phyloP scores from a whole-genome alignment of 805 yeast species.

The Lipomyces starkeyi region DNA sequence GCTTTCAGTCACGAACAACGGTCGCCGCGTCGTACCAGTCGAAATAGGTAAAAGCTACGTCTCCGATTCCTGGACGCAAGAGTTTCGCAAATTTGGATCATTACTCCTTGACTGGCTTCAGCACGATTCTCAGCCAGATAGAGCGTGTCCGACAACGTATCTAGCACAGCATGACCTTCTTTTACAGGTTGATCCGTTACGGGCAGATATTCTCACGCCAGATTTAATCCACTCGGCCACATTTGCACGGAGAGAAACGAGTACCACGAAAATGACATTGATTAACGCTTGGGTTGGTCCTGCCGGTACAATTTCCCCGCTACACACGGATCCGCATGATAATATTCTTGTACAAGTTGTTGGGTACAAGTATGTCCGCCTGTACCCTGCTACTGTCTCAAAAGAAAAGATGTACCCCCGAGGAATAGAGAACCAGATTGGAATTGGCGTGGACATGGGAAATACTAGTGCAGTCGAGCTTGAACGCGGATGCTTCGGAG shows the following conservation, averaged over 20 bases:
- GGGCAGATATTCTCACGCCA: constrained; percentile 38
- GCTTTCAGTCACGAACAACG: constrained; percentile 30
- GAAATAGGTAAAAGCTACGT: constrained; percentile 40
- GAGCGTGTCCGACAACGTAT: constrained; percentile 5
- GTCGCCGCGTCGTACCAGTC: constrained; percentile 40
- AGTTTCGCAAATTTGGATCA: constrained; percentile 31
- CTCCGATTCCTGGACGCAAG: constrained; percentile 38
- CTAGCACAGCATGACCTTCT: constrained; percentile 41
- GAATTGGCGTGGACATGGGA: constrained; percentile 27
- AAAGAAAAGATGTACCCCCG: constrained; percentile 32
- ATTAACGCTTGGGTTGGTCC: constrained; percentile 43
- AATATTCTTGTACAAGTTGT: constrained; percentile 41
- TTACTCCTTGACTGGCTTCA: constrained; percentile 30
- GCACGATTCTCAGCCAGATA: constrained; percentile 21
- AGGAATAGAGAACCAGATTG: background rate
- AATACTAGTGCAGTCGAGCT: constrained; percentile 41
- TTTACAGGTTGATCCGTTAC: constrained; percentile 33
- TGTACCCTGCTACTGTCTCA: constrained; percentile 31
- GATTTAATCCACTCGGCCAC: constrained; percentile 24
- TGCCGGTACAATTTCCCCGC: constrained; percentile 40
- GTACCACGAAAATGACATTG: background rate
- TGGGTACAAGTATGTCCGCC: constrained; percentile 41
- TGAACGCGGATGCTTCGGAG: constrained; percentile 32
- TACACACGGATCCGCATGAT: constrained; percentile 40
- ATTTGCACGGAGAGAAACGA: background rate